phyloP scores from a whole-genome alignment of 1,284 basidiomycete genomes.

The Filobasidium uniguttulatum region DNA sequence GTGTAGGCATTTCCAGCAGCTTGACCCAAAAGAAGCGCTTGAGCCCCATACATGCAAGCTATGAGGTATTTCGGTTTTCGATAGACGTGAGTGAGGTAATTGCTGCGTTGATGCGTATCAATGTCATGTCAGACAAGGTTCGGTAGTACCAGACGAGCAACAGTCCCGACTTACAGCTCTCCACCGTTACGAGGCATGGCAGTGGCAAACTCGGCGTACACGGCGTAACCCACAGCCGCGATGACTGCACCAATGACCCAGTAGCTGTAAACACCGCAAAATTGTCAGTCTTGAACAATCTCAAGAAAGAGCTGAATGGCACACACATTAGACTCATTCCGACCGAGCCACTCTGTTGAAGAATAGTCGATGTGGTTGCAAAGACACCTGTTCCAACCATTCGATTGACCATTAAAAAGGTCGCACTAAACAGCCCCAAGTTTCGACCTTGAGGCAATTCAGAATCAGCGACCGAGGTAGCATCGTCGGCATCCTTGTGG shows the following conservation, averaged over 20 bases:
- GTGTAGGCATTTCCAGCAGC: slow-evolving; percentile 8
- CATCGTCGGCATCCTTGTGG: too few relatives aligned
- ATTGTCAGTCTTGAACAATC: neutral
- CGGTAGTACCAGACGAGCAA: too few relatives aligned
- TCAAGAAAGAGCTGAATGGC: neutral
- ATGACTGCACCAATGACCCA: slow-evolving; percentile 12
- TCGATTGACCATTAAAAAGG: slow-evolving; percentile 11
- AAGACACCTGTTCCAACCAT: slow-evolving; percentile 13
- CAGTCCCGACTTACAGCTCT: neutral
- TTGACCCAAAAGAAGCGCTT: slow-evolving; percentile 10
- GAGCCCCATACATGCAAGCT: slow-evolving; percentile 5
- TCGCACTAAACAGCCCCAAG: slow-evolving; percentile 3
- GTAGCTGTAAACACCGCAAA: neutral
- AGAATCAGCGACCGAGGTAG: too few relatives aligned
- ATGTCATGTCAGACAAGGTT: neutral
- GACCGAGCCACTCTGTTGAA: slow-evolving; percentile 7
- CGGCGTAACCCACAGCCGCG: slow-evolving; percentile 6
- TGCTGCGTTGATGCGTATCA: neutral
- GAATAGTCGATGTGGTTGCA: slow-evolving; percentile 10
- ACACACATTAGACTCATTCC: neutral
- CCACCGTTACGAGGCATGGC: slow-evolving; percentile 11
- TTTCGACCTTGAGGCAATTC: neutral
- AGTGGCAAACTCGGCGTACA: slow-evolving; percentile 10
- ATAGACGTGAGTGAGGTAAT: slow-evolving; percentile 10
- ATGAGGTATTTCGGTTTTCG: slow-evolving; percentile 8